A percentile compares a stretch with the other conserved stretches of the same genome.
These are phyloP conservation scores for Chaetomium globosum DNA, from an alignment of 2,329 filamentous ascomycete species.

Conservation along the genomic window DNA sequence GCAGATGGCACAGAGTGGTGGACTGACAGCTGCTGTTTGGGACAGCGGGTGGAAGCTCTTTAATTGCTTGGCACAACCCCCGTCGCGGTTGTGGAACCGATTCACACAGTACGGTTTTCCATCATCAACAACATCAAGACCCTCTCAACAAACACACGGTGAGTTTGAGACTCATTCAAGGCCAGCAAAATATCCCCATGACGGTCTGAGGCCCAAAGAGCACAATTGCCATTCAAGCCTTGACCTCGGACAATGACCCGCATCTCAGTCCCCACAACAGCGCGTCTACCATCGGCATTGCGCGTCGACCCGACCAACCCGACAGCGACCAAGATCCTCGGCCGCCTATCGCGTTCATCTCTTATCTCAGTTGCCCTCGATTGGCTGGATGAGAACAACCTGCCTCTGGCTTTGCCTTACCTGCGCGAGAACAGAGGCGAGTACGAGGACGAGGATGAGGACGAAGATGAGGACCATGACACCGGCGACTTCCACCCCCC, in stretches of 20 bases:
- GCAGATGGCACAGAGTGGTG: too few relatives aligned
- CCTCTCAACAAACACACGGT: not conserved
- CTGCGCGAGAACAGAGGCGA: conserved; percentile 47
- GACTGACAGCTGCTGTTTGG: too few relatives aligned
- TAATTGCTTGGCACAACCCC: not conserved
- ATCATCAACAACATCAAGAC: not conserved
- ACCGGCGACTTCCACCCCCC: conserved; percentile 68
- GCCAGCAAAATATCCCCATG: not conserved
- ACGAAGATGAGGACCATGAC: conserved; percentile 58
- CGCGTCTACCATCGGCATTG: conserved; percentile 70
- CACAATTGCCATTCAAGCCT: not conserved
- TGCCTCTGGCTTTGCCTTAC: conserved; percentile 61
- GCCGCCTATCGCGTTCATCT: conserved; percentile 69
- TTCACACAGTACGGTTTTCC: not conserved
- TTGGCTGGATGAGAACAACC: conserved; percentile 73
- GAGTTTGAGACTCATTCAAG: not conserved
- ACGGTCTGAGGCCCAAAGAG: not conserved
- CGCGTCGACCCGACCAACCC: conserved; percentile 67
- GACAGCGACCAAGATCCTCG: conserved; percentile 66
- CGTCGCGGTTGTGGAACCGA: not conserved
- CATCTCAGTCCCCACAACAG: conserved; percentile 69
- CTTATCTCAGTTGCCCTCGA: conserved; percentile 72
- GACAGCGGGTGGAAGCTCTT: too few relatives aligned
- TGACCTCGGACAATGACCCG: conserved; percentile 47
- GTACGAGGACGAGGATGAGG: conserved; percentile 41